Evolutionary conservation across 108 stramenopile genomes (phyloP).

Genomic region (Pseudonitzschia delicatissima): DNA sequence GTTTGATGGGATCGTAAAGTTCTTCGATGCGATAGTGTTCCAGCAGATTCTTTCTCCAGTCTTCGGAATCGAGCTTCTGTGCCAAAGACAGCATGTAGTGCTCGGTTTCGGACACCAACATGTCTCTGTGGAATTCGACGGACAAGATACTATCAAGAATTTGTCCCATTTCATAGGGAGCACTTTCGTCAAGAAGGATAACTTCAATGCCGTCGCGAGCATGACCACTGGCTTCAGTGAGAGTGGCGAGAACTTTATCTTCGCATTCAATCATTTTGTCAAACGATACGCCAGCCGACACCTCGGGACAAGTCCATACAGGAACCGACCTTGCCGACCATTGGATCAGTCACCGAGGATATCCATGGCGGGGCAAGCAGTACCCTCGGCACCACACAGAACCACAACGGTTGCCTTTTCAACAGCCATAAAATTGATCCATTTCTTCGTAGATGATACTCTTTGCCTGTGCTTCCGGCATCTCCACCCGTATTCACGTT

Average conservation of each 20-base stretch:
- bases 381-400: conserved; percentile 16
- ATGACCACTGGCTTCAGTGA: conserved; percentile 8
- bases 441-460: background rate
- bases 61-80: conserved; percentile 6
- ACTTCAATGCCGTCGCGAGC: conserved; percentile 9
- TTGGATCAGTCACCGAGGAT: conserved; percentile 11
- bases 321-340: conserved; percentile 26
- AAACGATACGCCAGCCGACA: background rate
- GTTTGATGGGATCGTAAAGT: conserved; percentile 28
- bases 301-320: conserved; percentile 19
- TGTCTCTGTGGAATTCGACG: background rate
- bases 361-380: conserved; percentile 15
- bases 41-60: conserved; percentile 22
- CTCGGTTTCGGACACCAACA: conserved; percentile 5
- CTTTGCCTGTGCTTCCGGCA: no score
- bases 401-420: conserved; percentile 15
- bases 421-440: conserved; percentile 8
- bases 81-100: conserved; percentile 14
- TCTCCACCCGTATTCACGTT: no score
- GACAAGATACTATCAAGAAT: conserved; percentile 31
- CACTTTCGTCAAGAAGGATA: conserved; percentile 23
- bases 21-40: conserved; percentile 29
- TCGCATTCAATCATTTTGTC: conserved; percentile 29
- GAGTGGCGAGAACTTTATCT: background rate
- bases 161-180: conserved; percentile 25